Conservation (phyloP, 306 rosid genomes). For the Hylodesmum podocarpum region DNA sequence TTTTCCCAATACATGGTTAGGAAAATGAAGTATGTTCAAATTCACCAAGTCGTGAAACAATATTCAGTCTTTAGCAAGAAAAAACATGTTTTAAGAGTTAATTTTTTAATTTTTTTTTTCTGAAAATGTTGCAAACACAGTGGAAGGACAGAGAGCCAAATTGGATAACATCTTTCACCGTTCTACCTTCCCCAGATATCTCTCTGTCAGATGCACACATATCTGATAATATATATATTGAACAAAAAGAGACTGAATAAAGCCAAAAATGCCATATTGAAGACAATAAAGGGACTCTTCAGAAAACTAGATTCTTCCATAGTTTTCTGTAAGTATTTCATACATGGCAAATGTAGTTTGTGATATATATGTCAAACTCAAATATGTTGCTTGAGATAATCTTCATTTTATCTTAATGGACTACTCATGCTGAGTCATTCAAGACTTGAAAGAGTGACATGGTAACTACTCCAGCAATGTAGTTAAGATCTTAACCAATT, state of each 20-base stretch:
- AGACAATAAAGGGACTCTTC: not conserved
- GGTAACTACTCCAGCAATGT: constrained; percentile 1
- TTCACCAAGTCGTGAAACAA: not conserved
- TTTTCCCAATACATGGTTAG: not conserved
- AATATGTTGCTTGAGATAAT: not conserved
- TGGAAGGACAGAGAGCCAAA: constrained; percentile 3
- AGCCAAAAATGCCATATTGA: not conserved
- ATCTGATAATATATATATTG: constrained; percentile 8
- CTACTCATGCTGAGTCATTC: not conserved
- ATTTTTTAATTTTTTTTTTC: too few relatives aligned
- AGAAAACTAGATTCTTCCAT: not conserved
- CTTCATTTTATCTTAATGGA: not conserved
- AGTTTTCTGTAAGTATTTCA: not conserved
- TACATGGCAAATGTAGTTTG: not conserved
- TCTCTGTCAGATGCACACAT: not conserved
- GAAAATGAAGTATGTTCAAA: constrained; percentile 13
- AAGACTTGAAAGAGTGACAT: not conserved
- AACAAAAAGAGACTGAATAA: constrained; percentile 3
- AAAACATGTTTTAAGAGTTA: not conserved
- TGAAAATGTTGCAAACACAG: not conserved
- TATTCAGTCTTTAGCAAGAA: not conserved
- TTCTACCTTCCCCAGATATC: not conserved
- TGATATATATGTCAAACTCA: not conserved
- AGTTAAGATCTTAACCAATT: not conserved
- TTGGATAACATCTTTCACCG: constrained; percentile 5